phyloP scores from a whole-genome alignment of 176 grass and related monocot genomes.

The Poa pratensis region DNA sequence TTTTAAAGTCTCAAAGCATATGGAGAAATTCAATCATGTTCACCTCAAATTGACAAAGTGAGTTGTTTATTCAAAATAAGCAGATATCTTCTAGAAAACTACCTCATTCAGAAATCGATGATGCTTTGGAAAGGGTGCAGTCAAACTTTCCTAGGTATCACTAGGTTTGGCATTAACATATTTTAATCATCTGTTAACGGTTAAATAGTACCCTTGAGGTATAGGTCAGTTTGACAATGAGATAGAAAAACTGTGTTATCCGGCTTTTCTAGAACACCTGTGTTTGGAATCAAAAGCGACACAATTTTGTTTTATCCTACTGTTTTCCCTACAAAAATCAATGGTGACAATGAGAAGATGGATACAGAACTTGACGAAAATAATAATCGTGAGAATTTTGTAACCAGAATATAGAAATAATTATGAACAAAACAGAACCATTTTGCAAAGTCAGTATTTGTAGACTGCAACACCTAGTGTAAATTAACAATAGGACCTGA shows the following conservation, averaged over 20 bases:
- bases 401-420: slow-evolving; percentile 4
- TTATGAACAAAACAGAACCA: not conserved
- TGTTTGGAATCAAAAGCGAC: not conserved
- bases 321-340: not conserved
- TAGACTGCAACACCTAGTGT: slow-evolving; percentile 5
- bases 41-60: slow-evolving; percentile 11
- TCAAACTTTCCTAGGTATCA: not conserved
- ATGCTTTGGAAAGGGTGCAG: not conserved
- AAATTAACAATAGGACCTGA: slow-evolving; percentile 18
- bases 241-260: not conserved
- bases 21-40: not conserved
- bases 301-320: not conserved
- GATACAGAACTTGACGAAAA: not conserved
- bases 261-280: not conserved
- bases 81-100: slow-evolving; percentile 29
- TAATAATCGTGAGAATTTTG: slow-evolving; percentile 2
- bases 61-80: not conserved
- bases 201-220: not conserved
- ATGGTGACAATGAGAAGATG: not conserved
- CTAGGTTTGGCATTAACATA: slow-evolving; percentile 2
- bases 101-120: not conserved
- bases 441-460: slow-evolving; percentile 9
- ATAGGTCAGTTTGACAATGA: not conserved
- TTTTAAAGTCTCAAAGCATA: slow-evolving; percentile 5
- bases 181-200: not conserved